A percentile compares a stretch with the other conserved stretches of the same genome.
Conservation (phyloP, 768 basidiomycete genomes). For the Neoboletus subvelutipes region DNA sequence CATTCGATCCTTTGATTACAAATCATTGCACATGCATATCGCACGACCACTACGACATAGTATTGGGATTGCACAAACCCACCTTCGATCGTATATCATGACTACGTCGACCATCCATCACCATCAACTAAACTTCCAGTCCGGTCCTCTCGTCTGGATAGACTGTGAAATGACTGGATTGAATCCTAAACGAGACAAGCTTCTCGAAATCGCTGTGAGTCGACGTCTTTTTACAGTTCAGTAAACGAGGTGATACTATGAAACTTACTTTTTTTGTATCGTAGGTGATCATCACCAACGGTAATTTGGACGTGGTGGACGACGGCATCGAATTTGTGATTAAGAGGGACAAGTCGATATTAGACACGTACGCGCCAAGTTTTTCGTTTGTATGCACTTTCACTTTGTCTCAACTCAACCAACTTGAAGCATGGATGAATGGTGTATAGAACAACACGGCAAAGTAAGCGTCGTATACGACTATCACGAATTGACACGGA, state of each 20-base stretch:
- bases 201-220: conserved; percentile 68
- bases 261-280: background rate
- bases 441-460: background rate
- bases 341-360: conserved; percentile 43
- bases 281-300: conserved; percentile 86
- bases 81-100: conserved; percentile 5
- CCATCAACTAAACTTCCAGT: conserved; percentile 4
- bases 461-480: background rate
- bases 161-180: conserved; percentile 91
- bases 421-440: background rate
- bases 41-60: too few relatives aligned
- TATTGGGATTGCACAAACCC: background rate
- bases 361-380: conserved; percentile 44
- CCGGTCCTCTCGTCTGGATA: conserved; percentile 52
- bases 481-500: background rate
- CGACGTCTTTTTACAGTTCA: background rate
- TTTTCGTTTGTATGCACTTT: background rate
- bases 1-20: too few relatives aligned
- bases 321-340: conserved; percentile 79
- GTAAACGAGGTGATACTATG: background rate
- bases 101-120: background rate
- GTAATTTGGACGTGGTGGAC: conserved; percentile 77
- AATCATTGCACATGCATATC: too few relatives aligned
- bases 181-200: conserved; percentile 30
- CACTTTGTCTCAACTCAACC: background rate